Percentiles rank a stretch among this genome's conserved stretches.
phyloP scores from a whole-genome alignment of 176 grass and related monocot genomes.

The Oropetium thomaeum region DNA sequence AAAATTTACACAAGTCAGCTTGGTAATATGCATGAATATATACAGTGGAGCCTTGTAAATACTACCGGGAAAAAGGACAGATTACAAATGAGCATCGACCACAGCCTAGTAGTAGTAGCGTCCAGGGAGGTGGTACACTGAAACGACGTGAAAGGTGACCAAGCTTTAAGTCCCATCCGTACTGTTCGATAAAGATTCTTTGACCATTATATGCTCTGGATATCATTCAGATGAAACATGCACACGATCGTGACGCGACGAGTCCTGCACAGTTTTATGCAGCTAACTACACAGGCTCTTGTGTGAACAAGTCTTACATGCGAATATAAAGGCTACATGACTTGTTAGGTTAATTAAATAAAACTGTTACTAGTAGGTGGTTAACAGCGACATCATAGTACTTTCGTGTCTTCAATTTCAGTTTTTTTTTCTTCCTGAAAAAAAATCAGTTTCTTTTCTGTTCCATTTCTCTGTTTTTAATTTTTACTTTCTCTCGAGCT shows the following conservation, averaged over 20 bases:
- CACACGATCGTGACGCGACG: not conserved
- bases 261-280: not conserved
- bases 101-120: constrained; percentile 21
- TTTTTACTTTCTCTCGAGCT: not conserved
- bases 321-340: not conserved
- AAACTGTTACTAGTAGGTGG: constrained; percentile 6
- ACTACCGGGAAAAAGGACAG: not conserved
- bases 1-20: not conserved
- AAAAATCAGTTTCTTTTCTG: too few species aligned
- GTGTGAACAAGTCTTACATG: not conserved
- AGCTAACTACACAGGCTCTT: not conserved
- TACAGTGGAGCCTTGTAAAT: constrained; percentile 8
- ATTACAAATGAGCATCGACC: constrained; percentile 6
- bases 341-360: not conserved
- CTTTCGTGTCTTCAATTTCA: not conserved
- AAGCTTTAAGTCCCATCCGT: constrained; percentile 35
- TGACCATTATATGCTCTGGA: constrained; percentile 10
- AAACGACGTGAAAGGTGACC: constrained; percentile 27
- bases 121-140: not conserved
- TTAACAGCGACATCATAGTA: not conserved
- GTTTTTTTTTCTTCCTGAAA: not conserved
- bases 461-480: not conserved
- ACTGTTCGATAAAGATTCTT: constrained; percentile 33
- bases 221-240: not conserved
- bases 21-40: not conserved